Evolutionary conservation across 139 green algal species (phyloP).

Genomic region (Chlorella sp.): DNA sequence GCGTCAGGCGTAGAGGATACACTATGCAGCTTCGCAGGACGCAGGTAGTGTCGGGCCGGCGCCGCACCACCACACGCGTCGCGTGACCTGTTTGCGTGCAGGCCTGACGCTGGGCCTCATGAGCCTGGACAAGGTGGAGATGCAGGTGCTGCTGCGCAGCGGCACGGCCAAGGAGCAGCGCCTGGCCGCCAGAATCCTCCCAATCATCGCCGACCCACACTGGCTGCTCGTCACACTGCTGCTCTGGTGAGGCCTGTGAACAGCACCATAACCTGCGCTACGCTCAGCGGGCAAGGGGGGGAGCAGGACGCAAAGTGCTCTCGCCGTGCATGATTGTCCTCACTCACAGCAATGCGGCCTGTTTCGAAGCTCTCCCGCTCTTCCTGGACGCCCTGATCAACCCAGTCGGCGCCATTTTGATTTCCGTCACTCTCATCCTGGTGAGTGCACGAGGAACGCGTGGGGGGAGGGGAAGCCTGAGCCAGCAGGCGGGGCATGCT

Average conservation of each 20-base stretch:
- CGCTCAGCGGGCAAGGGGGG: no score
- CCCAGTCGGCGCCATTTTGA: slow-evolving; percentile 54
- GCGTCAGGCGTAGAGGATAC: no score
- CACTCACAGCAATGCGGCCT: slow-evolving; percentile 1
- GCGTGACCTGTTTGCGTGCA: no score
- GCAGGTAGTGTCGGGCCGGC: no score
- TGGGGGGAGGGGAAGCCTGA: no score
- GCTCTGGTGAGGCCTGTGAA: slow-evolving; percentile 22
- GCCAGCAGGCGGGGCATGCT: no score
- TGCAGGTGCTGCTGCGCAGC: slow-evolving; percentile 27
- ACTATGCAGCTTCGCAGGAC: no score
- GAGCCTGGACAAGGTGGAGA: slow-evolving; percentile 8
- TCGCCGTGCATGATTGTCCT: no score
- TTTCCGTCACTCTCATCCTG: slow-evolving; percentile 25
- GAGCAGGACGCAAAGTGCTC: no score
- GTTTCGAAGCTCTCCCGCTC: slow-evolving; percentile 57
- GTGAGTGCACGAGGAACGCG: no score
- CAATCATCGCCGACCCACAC: slow-evolving; percentile 42
- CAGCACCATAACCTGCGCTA: no score
- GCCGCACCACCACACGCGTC: no score
- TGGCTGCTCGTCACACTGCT: slow-evolving; percentile 56
- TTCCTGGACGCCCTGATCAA: slow-evolving; percentile 63
- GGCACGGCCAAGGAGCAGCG: slow-evolving; percentile 29
- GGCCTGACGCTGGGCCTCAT: slow-evolving; percentile 14
- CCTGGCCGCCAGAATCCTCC: slow-evolving; percentile 29